phyloP scores from a whole-genome alignment of 371 early-diverging fungal species.

The Mortierella sp. region DNA sequence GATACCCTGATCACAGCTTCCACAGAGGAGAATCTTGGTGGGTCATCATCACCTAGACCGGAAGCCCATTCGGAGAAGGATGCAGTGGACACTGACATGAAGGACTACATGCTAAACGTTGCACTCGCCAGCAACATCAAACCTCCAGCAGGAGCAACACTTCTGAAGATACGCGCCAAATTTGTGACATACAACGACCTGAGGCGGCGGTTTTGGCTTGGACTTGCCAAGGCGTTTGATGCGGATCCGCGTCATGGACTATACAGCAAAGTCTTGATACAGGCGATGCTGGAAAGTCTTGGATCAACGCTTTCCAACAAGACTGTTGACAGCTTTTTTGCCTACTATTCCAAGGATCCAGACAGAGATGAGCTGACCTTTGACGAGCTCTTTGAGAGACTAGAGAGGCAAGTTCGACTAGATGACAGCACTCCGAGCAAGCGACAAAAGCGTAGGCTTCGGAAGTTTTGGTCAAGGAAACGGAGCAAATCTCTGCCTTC shows the following conservation, averaged over 20 bases:
- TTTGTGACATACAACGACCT: slow-evolving; percentile 74
- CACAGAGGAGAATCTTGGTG: slow-evolving; percentile 11
- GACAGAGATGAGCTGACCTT: slow-evolving; percentile 71
- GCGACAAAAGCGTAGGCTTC: slow-evolving; percentile 27
- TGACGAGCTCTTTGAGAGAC: slow-evolving; percentile 69
- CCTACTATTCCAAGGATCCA: slow-evolving; percentile 64
- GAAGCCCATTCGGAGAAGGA: slow-evolving; percentile 62
- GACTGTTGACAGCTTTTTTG: slow-evolving; percentile 74
- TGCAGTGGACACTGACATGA: slow-evolving; percentile 44
- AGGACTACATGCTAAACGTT: slow-evolving; percentile 39
- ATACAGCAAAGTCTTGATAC: slow-evolving; percentile 69
- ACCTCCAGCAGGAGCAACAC: slow-evolving; percentile 35
- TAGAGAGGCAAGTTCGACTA: slow-evolving; percentile 63
- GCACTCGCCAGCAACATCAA: slow-evolving; percentile 37
- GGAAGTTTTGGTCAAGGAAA: slow-evolving; percentile 44
- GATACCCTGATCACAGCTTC: slow-evolving; percentile 34
- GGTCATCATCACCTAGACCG: slow-evolving; percentile 23
- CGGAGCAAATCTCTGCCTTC: neutral
- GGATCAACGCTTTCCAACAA: slow-evolving; percentile 78
- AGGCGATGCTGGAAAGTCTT: slow-evolving; percentile 80
- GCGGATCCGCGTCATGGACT: slow-evolving; percentile 50
- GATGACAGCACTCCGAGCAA: slow-evolving; percentile 40
- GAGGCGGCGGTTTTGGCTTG: slow-evolving; percentile 79
- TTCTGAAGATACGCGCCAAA: slow-evolving; percentile 65
- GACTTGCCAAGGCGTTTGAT: slow-evolving; percentile 75